Percentiles rank a stretch among this genome's conserved stretches.
Conservation (phyloP, 768 basidiomycete genomes). For the Leccinum arenicola region DNA sequence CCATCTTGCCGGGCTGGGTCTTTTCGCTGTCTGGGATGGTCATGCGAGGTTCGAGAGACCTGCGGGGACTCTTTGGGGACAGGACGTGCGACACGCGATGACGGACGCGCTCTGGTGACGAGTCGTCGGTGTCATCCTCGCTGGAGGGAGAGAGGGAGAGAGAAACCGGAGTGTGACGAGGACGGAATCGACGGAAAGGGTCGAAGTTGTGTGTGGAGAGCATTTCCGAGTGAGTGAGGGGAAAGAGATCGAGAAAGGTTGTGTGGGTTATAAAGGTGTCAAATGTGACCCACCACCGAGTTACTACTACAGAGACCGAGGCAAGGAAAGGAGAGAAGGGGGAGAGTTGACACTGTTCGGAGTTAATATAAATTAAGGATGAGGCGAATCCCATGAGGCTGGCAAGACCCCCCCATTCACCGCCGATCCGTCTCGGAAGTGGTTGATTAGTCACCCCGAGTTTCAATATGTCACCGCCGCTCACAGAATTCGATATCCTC, state of each 20-base stretch:
- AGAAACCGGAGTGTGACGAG: slow-evolving; percentile 2
- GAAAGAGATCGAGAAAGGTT: slow-evolving; percentile 3
- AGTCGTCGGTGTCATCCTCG: slow-evolving; percentile 28
- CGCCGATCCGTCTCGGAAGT: slow-evolving; percentile 5
- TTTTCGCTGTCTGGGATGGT: neutral
- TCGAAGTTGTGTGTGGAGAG: slow-evolving; percentile 6
- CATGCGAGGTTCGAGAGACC: slow-evolving; percentile 1
- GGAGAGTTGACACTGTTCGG: neutral
- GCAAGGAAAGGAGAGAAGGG: too few species aligned
- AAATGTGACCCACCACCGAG: neutral
- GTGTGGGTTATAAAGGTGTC: slow-evolving; percentile 4
- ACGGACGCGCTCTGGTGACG: slow-evolving; percentile 14
- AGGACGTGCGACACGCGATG: slow-evolving; percentile 4
- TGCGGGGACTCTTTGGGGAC: slow-evolving; percentile 1
- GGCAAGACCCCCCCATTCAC: neutral
- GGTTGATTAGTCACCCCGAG: neutral
- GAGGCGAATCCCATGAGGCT: slow-evolving; percentile 22
- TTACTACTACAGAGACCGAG: slow-evolving; percentile 10
- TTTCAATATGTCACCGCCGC: neutral
- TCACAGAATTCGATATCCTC: slow-evolving; percentile 72
- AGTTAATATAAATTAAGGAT: neutral
- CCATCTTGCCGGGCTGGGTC: neutral
- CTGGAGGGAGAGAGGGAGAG: neutral
- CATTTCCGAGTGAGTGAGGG: neutral
- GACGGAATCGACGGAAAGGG: slow-evolving; percentile 26